Base-by-base conservation (phyloP, 2,329 filamentous ascomycete genomes). In the Calonectria ilicicola region DNA sequence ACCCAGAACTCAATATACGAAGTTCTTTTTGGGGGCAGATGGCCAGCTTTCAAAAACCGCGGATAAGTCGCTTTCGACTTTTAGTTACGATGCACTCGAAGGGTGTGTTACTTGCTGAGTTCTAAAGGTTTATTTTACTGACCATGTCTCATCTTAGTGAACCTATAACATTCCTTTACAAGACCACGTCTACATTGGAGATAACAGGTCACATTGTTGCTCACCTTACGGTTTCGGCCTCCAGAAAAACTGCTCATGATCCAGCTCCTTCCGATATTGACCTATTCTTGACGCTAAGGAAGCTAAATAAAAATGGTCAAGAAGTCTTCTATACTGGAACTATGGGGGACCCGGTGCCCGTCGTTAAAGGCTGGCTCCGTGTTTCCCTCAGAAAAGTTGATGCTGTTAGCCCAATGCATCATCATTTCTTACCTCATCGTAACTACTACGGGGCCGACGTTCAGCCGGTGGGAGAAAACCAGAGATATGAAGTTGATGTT, bases 171-270 rank as follows among this genome's bases (percentile, higher is more conserved):
- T 77, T 92, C 4, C 87, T 87, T 0, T 93, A 93, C 80, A 85
- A 85, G 66, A 91, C 91, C 0, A 84, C 93, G 0, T 91, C 91
- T 0, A 89, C 84, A 0, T 75, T 93, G 0, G 85, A 91, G 0
- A 85, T 95, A 69, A 94, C 93, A 0, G 93, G 93, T 0, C 91
- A 94, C 77, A 84, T 93, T 21, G 85, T 90, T 0, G 91, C 91
- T 0, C 92, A 91, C 74, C 84, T 95, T 3, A 90, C 91, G 70
- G 89, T 93, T 0, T 93, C 91, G 0, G 83, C 93, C 3, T 91
- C 88, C 0, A 83, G 92, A 75, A 90, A 85, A 27, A 27, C 14
- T 14, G 80, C 89, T 80, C 80, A 84, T 23, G 0, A 78, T 10
- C 29, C n/a, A n/a, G 44, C 29, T 5, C 63, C 63, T 74, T 0